A percentile compares a stretch with the other conserved stretches of the same genome.
These are phyloP conservation scores for Aspergillus nidulans DNA, from an alignment of 495 filamentous ascomycete genomes.

Conservation along the genomic window DNA sequence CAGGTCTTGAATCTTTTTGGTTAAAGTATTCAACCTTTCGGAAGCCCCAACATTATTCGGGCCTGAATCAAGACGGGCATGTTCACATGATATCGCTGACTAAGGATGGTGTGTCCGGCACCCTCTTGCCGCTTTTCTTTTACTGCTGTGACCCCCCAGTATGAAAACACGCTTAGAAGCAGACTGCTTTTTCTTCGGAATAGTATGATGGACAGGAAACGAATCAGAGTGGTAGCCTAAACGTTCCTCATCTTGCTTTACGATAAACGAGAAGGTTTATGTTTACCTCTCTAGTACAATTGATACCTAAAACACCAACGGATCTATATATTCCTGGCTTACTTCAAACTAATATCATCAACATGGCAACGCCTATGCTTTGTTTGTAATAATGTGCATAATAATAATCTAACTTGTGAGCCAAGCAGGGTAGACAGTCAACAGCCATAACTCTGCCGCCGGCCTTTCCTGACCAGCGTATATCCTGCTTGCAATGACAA, in stretches of 20 bases:
- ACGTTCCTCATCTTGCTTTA: no score
- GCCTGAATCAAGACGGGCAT: background rate
- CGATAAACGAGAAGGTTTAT: no score
- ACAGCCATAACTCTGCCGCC: constrained; percentile 21
- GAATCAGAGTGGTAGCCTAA: no score
- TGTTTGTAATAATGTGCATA: constrained; percentile 13
- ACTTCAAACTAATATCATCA: background rate
- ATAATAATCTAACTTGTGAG: constrained; percentile 20
- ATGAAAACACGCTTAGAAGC: no score
- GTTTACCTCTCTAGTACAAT: no score
- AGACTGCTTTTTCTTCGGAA: no score
- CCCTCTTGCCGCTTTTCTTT: background rate
- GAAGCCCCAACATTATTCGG: constrained; percentile 4
- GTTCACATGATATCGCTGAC: constrained; percentile 10
- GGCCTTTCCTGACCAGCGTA: constrained; percentile 13
- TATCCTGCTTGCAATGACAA: constrained; percentile 14
- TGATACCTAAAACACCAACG: no score
- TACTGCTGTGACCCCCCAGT: no score
- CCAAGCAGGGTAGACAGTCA: constrained; percentile 10
- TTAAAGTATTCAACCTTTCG: constrained; percentile 1
- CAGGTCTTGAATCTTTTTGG: background rate
- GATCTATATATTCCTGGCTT: background rate
- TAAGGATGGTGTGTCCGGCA: constrained; percentile 2
- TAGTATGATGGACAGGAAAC: no score
- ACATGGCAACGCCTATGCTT: background rate